A percentile compares a stretch with the other conserved stretches of the same genome.
Evolutionary conservation across 129 eudicot genomes (phyloP).

Genomic region (Flaveria robusta): DNA sequence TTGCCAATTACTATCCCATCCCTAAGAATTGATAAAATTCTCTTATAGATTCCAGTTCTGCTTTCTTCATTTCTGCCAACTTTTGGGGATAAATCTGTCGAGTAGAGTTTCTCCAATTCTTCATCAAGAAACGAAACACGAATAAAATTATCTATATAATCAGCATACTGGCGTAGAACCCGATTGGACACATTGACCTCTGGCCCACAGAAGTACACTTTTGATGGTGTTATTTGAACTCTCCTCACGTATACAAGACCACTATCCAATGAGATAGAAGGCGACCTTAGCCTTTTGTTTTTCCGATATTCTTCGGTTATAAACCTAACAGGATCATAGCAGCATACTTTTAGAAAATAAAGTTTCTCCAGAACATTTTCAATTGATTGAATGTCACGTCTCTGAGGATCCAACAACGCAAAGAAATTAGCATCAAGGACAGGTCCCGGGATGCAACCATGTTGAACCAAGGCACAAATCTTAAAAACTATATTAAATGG

Average conservation of each 20-base stretch:
- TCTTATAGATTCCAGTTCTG: constrained; percentile 53
- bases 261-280: constrained; percentile 58
- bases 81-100: constrained; percentile 73
- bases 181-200: constrained; percentile 82
- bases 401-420: constrained; percentile 59
- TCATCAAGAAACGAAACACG: constrained; percentile 87
- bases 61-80: constrained; percentile 27
- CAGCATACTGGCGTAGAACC: constrained; percentile 54
- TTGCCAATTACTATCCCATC: constrained; percentile 65
- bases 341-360: constrained; percentile 54
- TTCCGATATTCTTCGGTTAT: constrained; percentile 50
- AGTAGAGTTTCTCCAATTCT: constrained; percentile 63
- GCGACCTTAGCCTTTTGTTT: constrained; percentile 47
- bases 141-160: constrained; percentile 64
- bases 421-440: constrained; percentile 53
- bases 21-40: constrained; percentile 55
- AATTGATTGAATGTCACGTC: constrained; percentile 32
- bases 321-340: constrained; percentile 78
- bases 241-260: constrained; percentile 76
- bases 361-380: constrained; percentile 74
- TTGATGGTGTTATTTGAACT: constrained; percentile 89
- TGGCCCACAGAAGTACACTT: constrained; percentile 78
- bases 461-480: constrained; percentile 69
- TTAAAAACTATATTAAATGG: constrained; percentile 63
- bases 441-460: constrained; percentile 83